Conservation (phyloP, 768 basidiomycete species). For the Phlegmacium glaucopus region DNA sequence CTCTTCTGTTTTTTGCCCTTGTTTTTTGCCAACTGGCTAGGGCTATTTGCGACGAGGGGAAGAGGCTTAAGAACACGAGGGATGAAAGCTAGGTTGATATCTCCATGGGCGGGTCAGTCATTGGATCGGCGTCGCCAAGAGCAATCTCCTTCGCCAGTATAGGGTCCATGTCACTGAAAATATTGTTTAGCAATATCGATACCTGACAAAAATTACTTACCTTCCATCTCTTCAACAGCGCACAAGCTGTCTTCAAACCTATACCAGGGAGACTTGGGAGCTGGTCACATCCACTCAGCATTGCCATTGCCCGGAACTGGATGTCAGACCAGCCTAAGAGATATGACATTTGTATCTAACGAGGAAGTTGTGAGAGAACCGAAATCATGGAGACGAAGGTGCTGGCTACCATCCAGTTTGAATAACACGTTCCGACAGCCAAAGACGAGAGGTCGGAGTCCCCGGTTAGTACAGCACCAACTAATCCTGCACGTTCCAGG, state of each 20-base stretch:
- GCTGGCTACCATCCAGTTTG: conserved; percentile 76
- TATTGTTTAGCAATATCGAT: neutral
- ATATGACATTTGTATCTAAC: conserved; percentile 56
- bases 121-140: conserved; percentile 66
- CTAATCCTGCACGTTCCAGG: conserved; percentile 77
- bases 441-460: conserved; percentile 98
- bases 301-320: conserved; percentile 92
- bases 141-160: conserved; percentile 65
- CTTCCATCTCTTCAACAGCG: conserved; percentile 71
- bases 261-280: conserved; percentile 87
- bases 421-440: conserved; percentile 93
- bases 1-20: conserved; percentile 48
- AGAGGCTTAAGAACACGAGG: conserved; percentile 49
- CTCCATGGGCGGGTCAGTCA: conserved; percentile 67
- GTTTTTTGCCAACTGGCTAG: conserved; percentile 28
- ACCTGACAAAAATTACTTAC: conserved; percentile 36
- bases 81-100: conserved; percentile 68
- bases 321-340: conserved; percentile 87
- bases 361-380: conserved; percentile 46
- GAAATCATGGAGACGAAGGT: conserved; percentile 70
- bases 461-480: conserved; percentile 93
- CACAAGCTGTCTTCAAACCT: conserved; percentile 91
- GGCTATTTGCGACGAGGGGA: conserved; percentile 18
- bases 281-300: conserved; percentile 91
- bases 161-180: conserved; percentile 58